Evolutionary conservation across 2,329 filamentous ascomycete species (phyloP), one percentile per base, ranked within the genome.

Genomic region (Hypoxylon sp.): DNA sequence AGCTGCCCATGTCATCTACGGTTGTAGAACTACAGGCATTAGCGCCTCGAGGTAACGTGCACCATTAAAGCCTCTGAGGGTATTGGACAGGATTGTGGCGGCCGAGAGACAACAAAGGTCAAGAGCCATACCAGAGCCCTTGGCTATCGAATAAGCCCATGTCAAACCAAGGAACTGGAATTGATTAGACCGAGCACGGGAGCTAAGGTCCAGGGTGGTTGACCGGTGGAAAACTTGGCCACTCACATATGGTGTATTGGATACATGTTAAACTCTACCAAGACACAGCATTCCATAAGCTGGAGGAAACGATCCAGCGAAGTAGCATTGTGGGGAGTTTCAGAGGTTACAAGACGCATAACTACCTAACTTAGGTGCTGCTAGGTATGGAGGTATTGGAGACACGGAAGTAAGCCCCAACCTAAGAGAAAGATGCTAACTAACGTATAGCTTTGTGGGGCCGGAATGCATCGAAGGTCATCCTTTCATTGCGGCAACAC

Each of bases 301-400:
- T 59, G 50, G 47, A 71, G 63, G 71, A 65, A 69, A 71, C 70
- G 48, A 71, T 72, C 70, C 70, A 74, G 57, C 58, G 37, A 59
- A 68, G 69, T 74, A 67, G 68, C 69, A 71, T 73, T 69, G 58
- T 54, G 50, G 50, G 24, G 44, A 57, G 60, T 64, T 61, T 60
- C 61, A 51, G 24, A 69, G 66, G 69, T 62, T 60, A 64, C 59
- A 59, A 71, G 44, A 68, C 47, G 37, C 47, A 39, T 50, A 60
- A 31, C 29, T 31, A 6, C 29, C 29, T 9, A 31, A 6, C 29
- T 6, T 9, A 31, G 29, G 2, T 31, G 29, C 29, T 31, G 24
- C 51, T 61, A 62, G 53, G 47, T 47, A 61, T 44, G 53, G 53
- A 44, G 44, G 47, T 5, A n/a, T 47, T 53, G 31, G 35, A 47